Percentiles rank a stretch among this genome's conserved stretches.
These are phyloP conservation scores for Phytophthora litchii DNA, from an alignment of 352 stramenopile genomes.

Conservation along the genomic window DNA sequence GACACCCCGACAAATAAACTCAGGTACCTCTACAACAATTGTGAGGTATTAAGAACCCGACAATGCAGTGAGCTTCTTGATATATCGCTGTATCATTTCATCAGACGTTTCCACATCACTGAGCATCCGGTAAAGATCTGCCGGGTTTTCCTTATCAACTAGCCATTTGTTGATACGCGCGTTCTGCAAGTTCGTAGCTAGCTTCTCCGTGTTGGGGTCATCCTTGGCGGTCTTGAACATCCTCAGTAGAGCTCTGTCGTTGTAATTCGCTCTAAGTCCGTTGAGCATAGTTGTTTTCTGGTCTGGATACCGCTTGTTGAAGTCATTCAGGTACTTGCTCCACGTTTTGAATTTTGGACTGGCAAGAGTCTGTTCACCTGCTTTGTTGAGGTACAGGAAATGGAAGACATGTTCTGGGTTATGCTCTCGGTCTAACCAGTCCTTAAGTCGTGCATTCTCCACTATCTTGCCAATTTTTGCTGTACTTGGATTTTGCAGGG, in stretches of 20 bases:
- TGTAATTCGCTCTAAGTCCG: not conserved
- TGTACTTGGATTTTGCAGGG: not conserved
- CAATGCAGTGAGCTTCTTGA: not conserved
- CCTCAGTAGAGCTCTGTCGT: not conserved
- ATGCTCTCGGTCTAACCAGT: not conserved
- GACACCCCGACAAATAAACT: too few relatives aligned
- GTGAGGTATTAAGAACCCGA: too few relatives aligned
- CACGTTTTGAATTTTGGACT: not conserved
- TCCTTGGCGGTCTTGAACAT: not conserved
- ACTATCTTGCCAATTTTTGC: not conserved
- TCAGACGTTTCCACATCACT: not conserved
- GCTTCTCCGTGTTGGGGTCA: not conserved
- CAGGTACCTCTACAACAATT: too few relatives aligned
- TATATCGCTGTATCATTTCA: not conserved
- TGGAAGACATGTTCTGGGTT: not conserved
- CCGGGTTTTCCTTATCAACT: not conserved
- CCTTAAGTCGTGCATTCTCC: not conserved
- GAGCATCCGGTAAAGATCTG: not conserved
- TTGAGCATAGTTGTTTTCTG: conserved; percentile 1
- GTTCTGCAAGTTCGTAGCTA: not conserved
- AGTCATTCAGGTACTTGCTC: not conserved
- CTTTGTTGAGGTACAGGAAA: not conserved
- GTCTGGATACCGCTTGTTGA: not conserved
- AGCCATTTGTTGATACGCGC: not conserved
- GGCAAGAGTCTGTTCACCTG: not conserved